These are phyloP conservation scores for Lodderomyces theae DNA, from an alignment of 1,139 yeast species.

Conservation along the genomic window DNA sequence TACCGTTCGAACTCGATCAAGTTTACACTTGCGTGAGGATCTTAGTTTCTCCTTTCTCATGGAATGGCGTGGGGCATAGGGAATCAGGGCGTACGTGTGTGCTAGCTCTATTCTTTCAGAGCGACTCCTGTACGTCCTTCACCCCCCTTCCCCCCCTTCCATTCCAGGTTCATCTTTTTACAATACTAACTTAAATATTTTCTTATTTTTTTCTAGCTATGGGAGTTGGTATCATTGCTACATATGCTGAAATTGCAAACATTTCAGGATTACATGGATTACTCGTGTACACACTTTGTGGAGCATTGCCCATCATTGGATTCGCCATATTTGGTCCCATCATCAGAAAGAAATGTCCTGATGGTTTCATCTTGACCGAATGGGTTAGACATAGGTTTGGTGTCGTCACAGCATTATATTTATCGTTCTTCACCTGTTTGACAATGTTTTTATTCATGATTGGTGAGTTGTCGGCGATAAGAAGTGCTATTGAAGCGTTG, in stretches of 20 bases:
- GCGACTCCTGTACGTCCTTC: background rate
- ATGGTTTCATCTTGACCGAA: slow-evolving; percentile 90
- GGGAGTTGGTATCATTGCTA: slow-evolving; percentile 87
- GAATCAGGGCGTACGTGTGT: no score
- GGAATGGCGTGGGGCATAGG: no score
- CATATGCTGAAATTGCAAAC: slow-evolving; percentile 85
- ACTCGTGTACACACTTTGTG: slow-evolving; percentile 75
- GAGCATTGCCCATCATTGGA: slow-evolving; percentile 78
- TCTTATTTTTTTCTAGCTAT: slow-evolving; percentile 58
- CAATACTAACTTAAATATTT: slow-evolving; percentile 9
- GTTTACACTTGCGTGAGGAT: slow-evolving; percentile 89
- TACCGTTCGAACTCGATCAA: slow-evolving; percentile 88
- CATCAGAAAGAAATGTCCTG: slow-evolving; percentile 76
- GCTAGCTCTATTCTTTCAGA: no score
- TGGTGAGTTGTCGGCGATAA: slow-evolving; percentile 79
- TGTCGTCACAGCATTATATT: slow-evolving; percentile 62
- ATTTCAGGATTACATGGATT: slow-evolving; percentile 85
- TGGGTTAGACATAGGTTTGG: slow-evolving; percentile 90
- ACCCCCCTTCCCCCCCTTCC: background rate
- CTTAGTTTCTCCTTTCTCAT: slow-evolving; percentile 13
- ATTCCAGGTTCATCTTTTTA: no score
- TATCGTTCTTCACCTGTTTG: slow-evolving; percentile 78
- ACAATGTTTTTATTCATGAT: slow-evolving; percentile 88
- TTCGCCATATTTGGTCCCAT: slow-evolving; percentile 83
- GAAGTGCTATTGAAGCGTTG: slow-evolving; percentile 70